Evolutionary conservation across 2,329 filamentous ascomycete genomes (phyloP).

Genomic region (Leptoxyphium fumago): DNA sequence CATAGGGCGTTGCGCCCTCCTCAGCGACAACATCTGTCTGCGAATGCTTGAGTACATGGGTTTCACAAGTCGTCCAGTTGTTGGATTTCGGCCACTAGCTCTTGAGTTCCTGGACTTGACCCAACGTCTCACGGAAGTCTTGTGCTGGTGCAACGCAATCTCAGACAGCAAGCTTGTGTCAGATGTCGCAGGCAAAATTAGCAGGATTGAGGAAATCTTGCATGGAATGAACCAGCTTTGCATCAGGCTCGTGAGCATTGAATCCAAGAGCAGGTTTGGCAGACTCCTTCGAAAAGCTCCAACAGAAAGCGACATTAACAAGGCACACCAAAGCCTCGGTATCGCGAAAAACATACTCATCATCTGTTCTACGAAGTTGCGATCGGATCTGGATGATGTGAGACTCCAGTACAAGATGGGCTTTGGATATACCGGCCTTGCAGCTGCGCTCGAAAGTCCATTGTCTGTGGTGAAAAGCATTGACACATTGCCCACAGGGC

Average conservation of each 20-base stretch:
- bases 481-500: too few relatives aligned
- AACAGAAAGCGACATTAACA: not conserved
- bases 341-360: too few relatives aligned
- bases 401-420: too few relatives aligned
- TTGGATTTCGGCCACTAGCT: slow-evolving; percentile 45
- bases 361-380: too few relatives aligned
- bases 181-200: slow-evolving; percentile 52
- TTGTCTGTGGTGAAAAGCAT: too few relatives aligned
- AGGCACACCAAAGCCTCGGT: too few relatives aligned
- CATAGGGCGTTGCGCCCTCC: too few relatives aligned
- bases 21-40: slow-evolving; percentile 50
- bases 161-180: slow-evolving; percentile 43
- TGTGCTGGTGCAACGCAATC: slow-evolving; percentile 37
- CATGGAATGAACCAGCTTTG: slow-evolving; percentile 48
- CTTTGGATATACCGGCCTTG: too few relatives aligned
- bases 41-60: slow-evolving; percentile 50
- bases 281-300: slow-evolving; percentile 34
- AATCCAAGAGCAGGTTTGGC: slow-evolving; percentile 46
- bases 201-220: slow-evolving; percentile 46
- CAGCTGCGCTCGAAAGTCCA: too few relatives aligned
- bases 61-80: slow-evolving; percentile 38
- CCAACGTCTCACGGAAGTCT: slow-evolving; percentile 43
- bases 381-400: too few relatives aligned
- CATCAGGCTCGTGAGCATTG: slow-evolving; percentile 44
- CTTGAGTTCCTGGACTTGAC: slow-evolving; percentile 54